Base-by-base conservation (phyloP, 495 filamentous ascomycete species). In the Penicillium cataractarum region DNA sequence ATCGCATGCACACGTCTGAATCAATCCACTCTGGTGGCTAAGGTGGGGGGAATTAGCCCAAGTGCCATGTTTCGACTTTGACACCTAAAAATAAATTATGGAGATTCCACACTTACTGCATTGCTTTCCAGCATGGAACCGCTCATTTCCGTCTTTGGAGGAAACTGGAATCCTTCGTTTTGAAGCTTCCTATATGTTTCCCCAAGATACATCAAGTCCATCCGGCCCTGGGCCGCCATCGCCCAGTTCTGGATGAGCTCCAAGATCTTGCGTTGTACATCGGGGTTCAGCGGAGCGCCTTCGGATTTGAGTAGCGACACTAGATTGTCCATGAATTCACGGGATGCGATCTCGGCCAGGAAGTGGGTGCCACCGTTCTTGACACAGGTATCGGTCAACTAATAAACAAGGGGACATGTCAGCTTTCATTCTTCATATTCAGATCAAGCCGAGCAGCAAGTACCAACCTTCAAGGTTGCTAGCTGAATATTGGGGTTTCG, bases 291-390 rank as follows among this genome's bases (percentile, higher is more conserved):
- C 12, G 90, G 86, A 31, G 86, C 87, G 21, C 86, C 86, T 40
- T 91, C 92, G 31, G 88, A 86, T 71, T 94, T 95, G 40, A 98
- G 80, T 7, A 99, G 80, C 19, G 93, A 97, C 10, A 93, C 90
- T 33, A 98, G 76, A 68, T 96, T 97, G 75, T 98, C 95, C 92
- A 99, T 96, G 66, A 98, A 99, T 78, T 99, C 95, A 59, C 94
- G 86, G 3, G 93, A 97, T 15, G 95, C 94, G 61, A 99, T 93
- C 76, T 98, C 95, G 53, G 87, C 82, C 46, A 99, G 86, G 71
- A 99, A 99, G 76, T 99, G 95, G n/a, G 89, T 86, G 48, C 95
- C 95, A 26, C 95, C 95, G 77, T 99, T 99, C 76, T 99, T 99
- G 32, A 98, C 94, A 71, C 95, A 98, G 6, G 95, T 98, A 79